Percentiles rank a stretch among this genome's conserved stretches.
Conservation (phyloP, 2,329 filamentous ascomycete genomes). For the Colletotrichum nymphaeae region DNA sequence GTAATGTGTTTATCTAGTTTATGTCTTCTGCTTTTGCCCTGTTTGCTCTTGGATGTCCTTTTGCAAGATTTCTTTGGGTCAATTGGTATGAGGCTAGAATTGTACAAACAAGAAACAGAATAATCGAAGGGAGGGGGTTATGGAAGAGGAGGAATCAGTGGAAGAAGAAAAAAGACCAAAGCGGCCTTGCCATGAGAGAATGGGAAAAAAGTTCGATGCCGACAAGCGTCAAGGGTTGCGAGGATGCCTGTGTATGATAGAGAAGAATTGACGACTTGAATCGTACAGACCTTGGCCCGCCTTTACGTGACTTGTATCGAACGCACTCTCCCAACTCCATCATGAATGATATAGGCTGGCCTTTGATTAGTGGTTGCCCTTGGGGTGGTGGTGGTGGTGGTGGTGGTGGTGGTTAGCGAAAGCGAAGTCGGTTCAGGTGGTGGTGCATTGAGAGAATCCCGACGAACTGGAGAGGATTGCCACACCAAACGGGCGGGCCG, state of each 20-base stretch:
- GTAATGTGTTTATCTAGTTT: slow-evolving; percentile 32
- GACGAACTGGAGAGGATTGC: neutral
- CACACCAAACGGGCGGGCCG: neutral
- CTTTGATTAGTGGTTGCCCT: neutral
- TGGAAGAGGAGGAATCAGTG: neutral
- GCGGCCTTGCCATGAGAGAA: neutral
- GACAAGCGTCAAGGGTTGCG: neutral
- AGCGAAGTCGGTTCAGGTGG: no score
- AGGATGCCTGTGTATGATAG: neutral
- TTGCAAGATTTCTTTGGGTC: neutral
- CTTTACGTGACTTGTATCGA: neutral
- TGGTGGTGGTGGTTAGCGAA: no score
- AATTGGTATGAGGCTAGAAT: neutral
- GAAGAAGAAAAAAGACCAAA: neutral
- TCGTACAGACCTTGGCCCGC: neutral
- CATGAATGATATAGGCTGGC: neutral
- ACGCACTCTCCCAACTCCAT: neutral
- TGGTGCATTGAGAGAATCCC: neutral
- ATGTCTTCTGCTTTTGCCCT: neutral
- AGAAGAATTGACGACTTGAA: slow-evolving; percentile 29
- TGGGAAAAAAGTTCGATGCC: neutral
- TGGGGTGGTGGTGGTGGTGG: no score
- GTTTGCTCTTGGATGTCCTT: neutral
- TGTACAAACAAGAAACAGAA: slow-evolving; percentile 8
- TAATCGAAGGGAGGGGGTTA: neutral